Evolutionary conservation across 2,329 filamentous ascomycete genomes (phyloP), one percentile per base, ranked within the genome.

Genomic region (Alternaria conjuncta): DNA sequence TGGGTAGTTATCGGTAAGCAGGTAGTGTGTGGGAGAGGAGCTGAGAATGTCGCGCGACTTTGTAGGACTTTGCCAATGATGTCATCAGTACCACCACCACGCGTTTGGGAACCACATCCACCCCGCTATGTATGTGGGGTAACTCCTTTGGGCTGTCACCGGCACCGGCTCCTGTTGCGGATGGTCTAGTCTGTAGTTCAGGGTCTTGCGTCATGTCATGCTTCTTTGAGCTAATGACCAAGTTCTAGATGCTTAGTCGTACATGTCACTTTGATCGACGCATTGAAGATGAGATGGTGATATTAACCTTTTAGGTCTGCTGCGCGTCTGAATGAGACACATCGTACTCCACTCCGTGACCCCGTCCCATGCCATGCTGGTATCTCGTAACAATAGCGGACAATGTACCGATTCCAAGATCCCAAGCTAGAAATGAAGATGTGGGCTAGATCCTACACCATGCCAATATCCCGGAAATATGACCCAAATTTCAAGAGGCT

Each of bases 291-390:
- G 25, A 63, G 56, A 59, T 56, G 57, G 58, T 65, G 43, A 58
- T 60, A 72, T 73, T 73, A 58, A 44, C 68, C 59, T 55, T 69
- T 65, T 70, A 71, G 63, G 64, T 62, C 60, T 64, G 55, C 60
- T 64, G 63, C 59, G 58, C 45, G 59, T 68, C 64, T 71, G 71
- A 64, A 61, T 66, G 60, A 63, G 58, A 62, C 58, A 61, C 60
- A 63, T 61, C 61, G 30, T 64, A 49, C 50, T 36, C 55, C 55
- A 69, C 64, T 67, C 65, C 57, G 46, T 65, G 62, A 69, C 61
- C 63, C 61, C 60, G 57, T 57, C 58, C 68, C 44, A 71, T 69
- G 57, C 63, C 65, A 71, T 69, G 70, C 66, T 61, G 62, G 61
- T 70, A 69, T 63, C 61, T 65, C 65, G 45, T 66, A 55, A 72